Evolutionary conservation across 2,329 filamentous ascomycete genomes (phyloP), one percentile per base, ranked within the genome.

Genomic region (Calonectria ilicicola): DNA sequence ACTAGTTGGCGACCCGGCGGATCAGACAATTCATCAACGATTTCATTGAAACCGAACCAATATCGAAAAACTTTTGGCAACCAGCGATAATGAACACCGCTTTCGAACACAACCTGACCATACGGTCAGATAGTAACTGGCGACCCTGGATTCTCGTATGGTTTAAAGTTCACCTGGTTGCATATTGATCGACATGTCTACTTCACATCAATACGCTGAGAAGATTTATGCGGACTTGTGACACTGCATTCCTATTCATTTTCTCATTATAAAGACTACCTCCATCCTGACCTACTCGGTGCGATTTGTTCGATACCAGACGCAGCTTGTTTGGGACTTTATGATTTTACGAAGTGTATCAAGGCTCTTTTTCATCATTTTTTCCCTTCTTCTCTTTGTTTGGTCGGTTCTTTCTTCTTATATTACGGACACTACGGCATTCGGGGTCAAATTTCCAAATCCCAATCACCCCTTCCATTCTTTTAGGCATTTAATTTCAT

Each of bases 311-410:
- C 15, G 15, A 60, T 40, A 60, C 32, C 53, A 29, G 35, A 40
- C 53, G 38, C 53, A 26, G 23, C 17, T 60, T 60, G 35, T 60
- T 60, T 40, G 32, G 32, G 35, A 60, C 38, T 40, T 60, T 26
- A 60, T 60, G 53, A 60, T 38, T 60, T 60, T 60, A 60, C 53
- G 53, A 60, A 60, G n/a, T 60, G 53, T 40, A 60, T 40, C n/a
- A 38, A 38, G 53, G 32, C n/a, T 27, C 40, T 60, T 21, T 38
- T 38, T 35, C 8, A n/a, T n/a, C n/a, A n/a, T 40, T 60, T 40
- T 6, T 58, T 26, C 19, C 14, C 32, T 35, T 56, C 29, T 12
- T 21, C n/a, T 17, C 38, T 19, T 35, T 17, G 12, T 60, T 15
- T 21, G 26, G 17, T 53, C 49, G 10, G 17, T n/a, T n/a, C 26